Evolutionary conservation across 225 moss, liverwort and hornwort species (phyloP), one percentile per base, ranked within the genome.

Genomic region (Anthoceros angustus): DNA sequence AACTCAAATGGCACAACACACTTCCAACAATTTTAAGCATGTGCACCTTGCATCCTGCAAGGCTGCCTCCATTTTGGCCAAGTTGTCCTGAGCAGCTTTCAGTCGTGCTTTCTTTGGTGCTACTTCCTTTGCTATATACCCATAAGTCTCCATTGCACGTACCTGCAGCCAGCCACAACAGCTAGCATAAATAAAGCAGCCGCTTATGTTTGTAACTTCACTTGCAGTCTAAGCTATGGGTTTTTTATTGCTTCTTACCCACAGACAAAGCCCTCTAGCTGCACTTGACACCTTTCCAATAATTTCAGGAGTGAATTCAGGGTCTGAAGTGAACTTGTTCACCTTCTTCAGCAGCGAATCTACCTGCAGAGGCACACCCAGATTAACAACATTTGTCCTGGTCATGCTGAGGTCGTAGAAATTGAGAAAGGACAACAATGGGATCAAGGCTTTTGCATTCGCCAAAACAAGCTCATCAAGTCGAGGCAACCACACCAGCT

Each of bases 41-140:
- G 15, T 0, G 41, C 40, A 82, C 89, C 82, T 86, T 62, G 89
- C 80, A 72, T 79, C 82, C 62, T 79, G 74, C 62, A 89, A 71
- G 25, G 86, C 86, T 48, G 86, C 89, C 70, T 89, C 89, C 75
- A 86, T 84, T 60, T 73, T 86, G 39, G 82, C 80, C 61, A 89
- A 76, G 40, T 89, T 86, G 2, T 89, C 89, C 71, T 86, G 82
- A 12, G 86, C 86, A 21, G 70, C 80, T 75, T 77, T 86, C 12
- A 89, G 70, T 69, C 80, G 84, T 21, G 78, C 74, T 63, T 83
- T 89, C 63, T 89, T 89, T 0, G 89, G 89, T 68, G 82, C 72
- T 23, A 89, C 86, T 32, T 89, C 89, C 72, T 86, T 89, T 39
- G 86, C 83, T 66, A 89, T 86, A 43, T 89, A 89, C 12, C 89